A percentile compares a stretch with the other conserved stretches of the same genome.
Evolutionary conservation across 2,329 filamentous ascomycete species (phyloP).

Genomic region (Talaromyces funiculosus): DNA sequence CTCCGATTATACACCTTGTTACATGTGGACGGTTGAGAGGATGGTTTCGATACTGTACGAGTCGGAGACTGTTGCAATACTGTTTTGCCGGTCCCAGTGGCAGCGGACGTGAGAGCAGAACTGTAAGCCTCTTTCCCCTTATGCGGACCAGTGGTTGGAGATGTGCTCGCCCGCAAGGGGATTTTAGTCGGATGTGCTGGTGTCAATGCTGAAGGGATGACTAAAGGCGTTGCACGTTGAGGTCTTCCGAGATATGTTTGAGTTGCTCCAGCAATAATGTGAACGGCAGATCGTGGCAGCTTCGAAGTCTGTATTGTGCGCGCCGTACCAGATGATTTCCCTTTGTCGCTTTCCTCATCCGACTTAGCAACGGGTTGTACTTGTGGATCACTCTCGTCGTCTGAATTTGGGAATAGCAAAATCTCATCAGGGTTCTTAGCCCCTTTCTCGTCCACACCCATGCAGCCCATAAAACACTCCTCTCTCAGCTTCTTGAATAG

Average conservation of each 20-base stretch:
- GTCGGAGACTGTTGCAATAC: not conserved
- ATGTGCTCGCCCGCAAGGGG: constrained; percentile 11
- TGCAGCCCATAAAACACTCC: constrained; percentile 39
- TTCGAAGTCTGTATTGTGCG: not conserved
- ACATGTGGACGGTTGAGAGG: not conserved
- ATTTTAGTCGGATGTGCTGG: constrained; percentile 8
- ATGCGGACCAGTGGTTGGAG: constrained; percentile 20
- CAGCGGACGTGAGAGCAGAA: constrained; percentile 35
- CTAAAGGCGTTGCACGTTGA: not conserved
- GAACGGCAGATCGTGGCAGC: not conserved
- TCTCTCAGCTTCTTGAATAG: constrained; percentile 21
- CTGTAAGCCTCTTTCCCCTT: constrained; percentile 17
- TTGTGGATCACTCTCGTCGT: constrained; percentile 21
- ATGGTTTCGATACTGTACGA: not conserved
- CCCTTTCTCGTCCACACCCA: constrained; percentile 30
- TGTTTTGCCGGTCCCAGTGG: constrained; percentile 30
- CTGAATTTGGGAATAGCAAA: constrained; percentile 27
- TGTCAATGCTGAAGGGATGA: constrained; percentile 2
- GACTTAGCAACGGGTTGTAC: constrained; percentile 17
- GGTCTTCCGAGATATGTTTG: not conserved
- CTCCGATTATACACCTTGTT: not conserved
- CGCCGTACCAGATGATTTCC: not conserved
- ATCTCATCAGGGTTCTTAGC: constrained; percentile 36
- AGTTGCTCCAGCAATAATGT: not conserved
- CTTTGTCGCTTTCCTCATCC: constrained; percentile 19